Evolutionary conservation across 1,139 yeast species (phyloP).

Genomic region (Debaryomyces psychrophilus): DNA sequence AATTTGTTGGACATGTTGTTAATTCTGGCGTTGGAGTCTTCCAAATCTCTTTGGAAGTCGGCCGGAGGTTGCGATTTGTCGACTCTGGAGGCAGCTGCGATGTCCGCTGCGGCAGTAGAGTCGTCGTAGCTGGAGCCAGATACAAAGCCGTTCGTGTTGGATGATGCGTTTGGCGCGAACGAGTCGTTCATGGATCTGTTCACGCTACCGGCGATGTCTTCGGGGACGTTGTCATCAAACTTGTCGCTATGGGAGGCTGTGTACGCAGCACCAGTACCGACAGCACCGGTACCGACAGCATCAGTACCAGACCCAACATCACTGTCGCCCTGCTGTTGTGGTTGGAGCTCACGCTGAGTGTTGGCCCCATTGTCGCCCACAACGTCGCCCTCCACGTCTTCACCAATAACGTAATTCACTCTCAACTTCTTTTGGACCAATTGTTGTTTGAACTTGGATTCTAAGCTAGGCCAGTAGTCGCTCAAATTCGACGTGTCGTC

Average conservation of each 20-base stretch:
- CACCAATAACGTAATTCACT: constrained; percentile 61
- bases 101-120: constrained; percentile 20
- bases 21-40: constrained; percentile 45
- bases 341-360: background rate
- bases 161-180: constrained; percentile 22
- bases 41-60: constrained; percentile 31
- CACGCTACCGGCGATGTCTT: constrained; percentile 17
- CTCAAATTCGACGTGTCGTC: constrained; percentile 61
- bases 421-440: constrained; percentile 76
- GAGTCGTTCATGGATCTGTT: constrained; percentile 18
- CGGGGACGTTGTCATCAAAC: constrained; percentile 9
- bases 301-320: constrained; percentile 16
- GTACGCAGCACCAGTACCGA: constrained; percentile 15
- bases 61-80: constrained; percentile 6
- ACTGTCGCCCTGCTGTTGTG: background rate
- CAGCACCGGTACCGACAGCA: constrained; percentile 21
- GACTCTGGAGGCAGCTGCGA: constrained; percentile 17
- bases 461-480: constrained; percentile 74
- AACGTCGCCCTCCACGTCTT: constrained; percentile 26
- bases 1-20: constrained; percentile 47
- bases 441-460: constrained; percentile 59
- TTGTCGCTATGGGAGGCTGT: constrained; percentile 6
- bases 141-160: constrained; percentile 18
- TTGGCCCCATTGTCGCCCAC: constrained; percentile 15
- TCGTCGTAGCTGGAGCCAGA: constrained; percentile 17